Conservation (phyloP, 202 grass and related monocot genomes). For the Panicum hallii region DNA sequence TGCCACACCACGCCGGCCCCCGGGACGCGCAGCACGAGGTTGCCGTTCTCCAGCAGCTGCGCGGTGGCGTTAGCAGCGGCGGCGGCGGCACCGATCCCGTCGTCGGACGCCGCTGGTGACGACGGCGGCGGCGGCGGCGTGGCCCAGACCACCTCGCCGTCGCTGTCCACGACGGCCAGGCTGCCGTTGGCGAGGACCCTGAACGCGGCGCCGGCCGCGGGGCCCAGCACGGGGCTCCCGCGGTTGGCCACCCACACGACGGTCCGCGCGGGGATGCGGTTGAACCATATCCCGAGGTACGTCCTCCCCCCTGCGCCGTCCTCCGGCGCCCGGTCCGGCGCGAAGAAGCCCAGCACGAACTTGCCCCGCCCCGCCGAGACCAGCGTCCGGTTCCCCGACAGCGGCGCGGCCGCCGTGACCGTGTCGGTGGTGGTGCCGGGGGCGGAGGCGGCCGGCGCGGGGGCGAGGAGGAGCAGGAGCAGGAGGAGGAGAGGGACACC, state of each 20-base stretch:
- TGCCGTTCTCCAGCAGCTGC: slow-evolving; percentile 52
- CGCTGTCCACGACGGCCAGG: background rate
- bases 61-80: background rate
- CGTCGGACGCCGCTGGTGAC: too few relatives aligned
- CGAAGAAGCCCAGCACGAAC: slow-evolving; percentile 45
- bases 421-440: background rate
- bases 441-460: background rate
- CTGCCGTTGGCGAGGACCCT: slow-evolving; percentile 37
- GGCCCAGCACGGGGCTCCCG: slow-evolving; percentile 31
- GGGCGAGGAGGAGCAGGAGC: background rate
- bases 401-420: slow-evolving; percentile 16
- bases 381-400: slow-evolving; percentile 35
- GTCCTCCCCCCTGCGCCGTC: background rate
- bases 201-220: background rate
- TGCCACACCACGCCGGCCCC: slow-evolving; percentile 51
- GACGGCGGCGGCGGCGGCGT: background rate
- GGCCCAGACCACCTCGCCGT: slow-evolving; percentile 19
- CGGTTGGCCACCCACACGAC: slow-evolving; percentile 64
- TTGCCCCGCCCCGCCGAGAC: slow-evolving; percentile 34
- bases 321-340: background rate
- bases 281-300: slow-evolving; percentile 61
- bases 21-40: slow-evolving; percentile 50
- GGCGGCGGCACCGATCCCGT: background rate
- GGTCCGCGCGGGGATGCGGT: slow-evolving; percentile 29
- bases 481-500: background rate